Conservation (phyloP, 805 yeast genomes). For the Barnettozyma wickerhamii region DNA sequence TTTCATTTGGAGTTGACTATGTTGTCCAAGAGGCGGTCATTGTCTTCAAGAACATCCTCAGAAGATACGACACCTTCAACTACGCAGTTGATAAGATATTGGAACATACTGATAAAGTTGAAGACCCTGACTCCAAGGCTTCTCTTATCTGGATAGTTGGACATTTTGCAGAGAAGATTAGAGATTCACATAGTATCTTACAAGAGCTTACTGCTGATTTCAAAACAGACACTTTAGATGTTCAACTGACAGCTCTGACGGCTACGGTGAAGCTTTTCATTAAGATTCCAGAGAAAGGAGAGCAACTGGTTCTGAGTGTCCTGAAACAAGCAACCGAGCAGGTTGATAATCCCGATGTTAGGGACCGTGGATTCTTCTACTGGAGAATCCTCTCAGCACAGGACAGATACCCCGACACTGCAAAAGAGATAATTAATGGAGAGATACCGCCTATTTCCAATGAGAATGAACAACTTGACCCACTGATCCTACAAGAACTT, state of each 20-base stretch:
- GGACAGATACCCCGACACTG: constrained; percentile 35
- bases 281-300: constrained; percentile 48
- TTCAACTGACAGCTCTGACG: constrained; percentile 69
- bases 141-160: constrained; percentile 86
- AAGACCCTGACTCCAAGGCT: constrained; percentile 75
- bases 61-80: constrained; percentile 67
- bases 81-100: constrained; percentile 39
- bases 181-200: constrained; percentile 37
- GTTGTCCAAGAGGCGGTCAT: constrained; percentile 77
- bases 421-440: constrained; percentile 54
- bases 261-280: constrained; percentile 69
- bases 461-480: constrained; percentile 68
- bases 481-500: constrained; percentile 68
- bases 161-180: constrained; percentile 51
- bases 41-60: constrained; percentile 68
- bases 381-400: constrained; percentile 69
- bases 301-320: constrained; percentile 51
- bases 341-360: constrained; percentile 73
- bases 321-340: constrained; percentile 71
- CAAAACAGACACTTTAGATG: constrained; percentile 63
- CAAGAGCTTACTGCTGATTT: constrained; percentile 42
- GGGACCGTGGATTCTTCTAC: constrained; percentile 83
- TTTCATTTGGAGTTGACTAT: constrained; percentile 63
- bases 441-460: constrained; percentile 58
- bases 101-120: constrained; percentile 44